phyloP scores from a whole-genome alignment of 306 rosid species.

The Dryas octopetala region DNA sequence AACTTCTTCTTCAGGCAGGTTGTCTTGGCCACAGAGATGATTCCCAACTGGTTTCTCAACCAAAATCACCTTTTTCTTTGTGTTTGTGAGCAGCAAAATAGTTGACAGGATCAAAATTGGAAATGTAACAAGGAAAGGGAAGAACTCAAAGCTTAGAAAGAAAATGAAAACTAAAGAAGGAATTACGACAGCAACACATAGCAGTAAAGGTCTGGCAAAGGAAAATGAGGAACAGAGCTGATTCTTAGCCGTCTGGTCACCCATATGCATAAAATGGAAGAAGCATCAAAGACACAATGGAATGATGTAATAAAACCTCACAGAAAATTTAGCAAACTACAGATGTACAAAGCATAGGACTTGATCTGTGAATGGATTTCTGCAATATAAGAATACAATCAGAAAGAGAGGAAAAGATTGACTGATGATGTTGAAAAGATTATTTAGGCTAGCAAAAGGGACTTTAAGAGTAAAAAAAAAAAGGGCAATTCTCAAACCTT shows the following conservation, averaged over 20 bases:
- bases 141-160: slow-evolving; percentile 38
- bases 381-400: neutral
- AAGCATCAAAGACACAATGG: neutral
- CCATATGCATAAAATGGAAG: slow-evolving; percentile 35
- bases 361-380: too few species aligned
- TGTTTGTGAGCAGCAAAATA: slow-evolving; percentile 39
- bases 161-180: slow-evolving; percentile 29
- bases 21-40: slow-evolving; percentile 4
- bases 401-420: neutral
- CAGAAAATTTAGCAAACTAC: neutral
- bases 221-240: slow-evolving; percentile 19
- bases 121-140: slow-evolving; percentile 39
- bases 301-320: neutral
- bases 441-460: slow-evolving; percentile 9
- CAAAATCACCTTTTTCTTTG: slow-evolving; percentile 34
- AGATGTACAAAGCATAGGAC: too few species aligned
- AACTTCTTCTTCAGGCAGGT: slow-evolving; percentile 16
- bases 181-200: slow-evolving; percentile 32
- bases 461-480: slow-evolving; percentile 17
- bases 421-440: neutral
- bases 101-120: slow-evolving; percentile 41
- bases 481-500: slow-evolving; percentile 11
- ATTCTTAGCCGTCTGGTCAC: slow-evolving; percentile 31
- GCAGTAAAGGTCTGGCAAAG: slow-evolving; percentile 25
- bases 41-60: slow-evolving; percentile 21